These are phyloP conservation scores for Brassica nigra DNA, from an alignment of 345 rosid genomes.

Conservation along the genomic window DNA sequence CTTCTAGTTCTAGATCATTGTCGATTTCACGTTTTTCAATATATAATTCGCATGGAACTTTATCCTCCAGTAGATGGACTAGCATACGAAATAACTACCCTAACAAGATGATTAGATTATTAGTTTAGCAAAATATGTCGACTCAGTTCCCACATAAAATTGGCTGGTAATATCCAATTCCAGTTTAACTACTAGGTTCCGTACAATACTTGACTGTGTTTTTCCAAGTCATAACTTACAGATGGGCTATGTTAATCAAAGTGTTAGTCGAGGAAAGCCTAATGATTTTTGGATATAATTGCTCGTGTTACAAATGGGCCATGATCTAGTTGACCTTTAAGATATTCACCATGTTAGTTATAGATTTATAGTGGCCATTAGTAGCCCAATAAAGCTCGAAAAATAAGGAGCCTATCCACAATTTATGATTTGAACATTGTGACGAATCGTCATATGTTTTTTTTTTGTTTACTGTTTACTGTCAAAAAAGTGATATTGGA, in stretches of 20 bases:
- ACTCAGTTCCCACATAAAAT: not conserved
- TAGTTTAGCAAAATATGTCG: not conserved
- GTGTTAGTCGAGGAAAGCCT: not conserved
- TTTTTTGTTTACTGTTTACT: not conserved
- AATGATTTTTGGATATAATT: not conserved
- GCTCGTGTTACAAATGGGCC: not conserved
- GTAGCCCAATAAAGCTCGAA: not conserved
- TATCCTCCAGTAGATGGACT: not conserved
- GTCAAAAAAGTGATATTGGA: not conserved
- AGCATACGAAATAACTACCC: not conserved
- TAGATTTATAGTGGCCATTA: not conserved
- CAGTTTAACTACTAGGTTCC: not conserved
- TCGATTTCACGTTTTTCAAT: not conserved
- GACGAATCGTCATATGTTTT: not conserved
- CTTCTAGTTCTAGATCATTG: not conserved
- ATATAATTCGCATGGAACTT: not conserved
- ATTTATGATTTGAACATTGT: not conserved
- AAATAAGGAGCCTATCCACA: not conserved
- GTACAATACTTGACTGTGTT: not conserved
- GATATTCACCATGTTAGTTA: not conserved
- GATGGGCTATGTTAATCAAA: not conserved
- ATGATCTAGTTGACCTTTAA: not conserved
- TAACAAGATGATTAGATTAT: not conserved
- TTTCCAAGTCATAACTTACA: not conserved
- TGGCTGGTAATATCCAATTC: not conserved